Base-by-base conservation (phyloP, 192 early-diverging fungal species). In the Fimicolochytrium jonesii region DNA sequence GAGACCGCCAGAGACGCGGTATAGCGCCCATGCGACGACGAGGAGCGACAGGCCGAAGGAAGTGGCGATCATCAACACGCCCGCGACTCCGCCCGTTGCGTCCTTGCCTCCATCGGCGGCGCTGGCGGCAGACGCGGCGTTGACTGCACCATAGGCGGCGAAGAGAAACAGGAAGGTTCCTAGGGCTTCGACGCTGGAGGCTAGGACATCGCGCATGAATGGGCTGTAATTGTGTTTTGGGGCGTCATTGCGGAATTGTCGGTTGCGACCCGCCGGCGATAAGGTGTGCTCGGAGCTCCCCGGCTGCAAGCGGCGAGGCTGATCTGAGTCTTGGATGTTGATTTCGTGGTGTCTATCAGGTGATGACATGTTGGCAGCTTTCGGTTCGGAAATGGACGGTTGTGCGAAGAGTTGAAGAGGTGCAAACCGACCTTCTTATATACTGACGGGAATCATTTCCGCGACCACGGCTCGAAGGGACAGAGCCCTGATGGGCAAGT, bases 1-100 rank as follows among this genome's bases (percentile, higher is more conserved):
- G 17, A 72, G 70, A 4, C 84, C 78, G 7, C 84, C 86, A 6
- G 77, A 83, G 48, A 85, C 75, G n/a, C 74, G 71, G 41, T 73
- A 75, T 22, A 32, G 30, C 5, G 50, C 26, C 50, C 26, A 52
- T 7, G 50, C 50, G 26, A 52, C 50, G 50, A 52, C 26, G 20
- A 32, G 30, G 50, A 32, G 50, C 10, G 26, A 52, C 4, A 52
- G 26, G 22, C 26, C 50, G 30, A 52, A 25, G 22, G 26, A 52
- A 4, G 26, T 25, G 9, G 26, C 50, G 22, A 32, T 52, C 23
- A 52, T 32, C 50, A 32, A 30, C 5, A 22, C 31, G 7, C 26
- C 50, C 7, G 45, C 50, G 50, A 32, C 50, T 22, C 23, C 50
- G 9, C 6, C 50, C 5, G 25, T 25, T 20, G 10, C 23, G 10